phyloP scores from a whole-genome alignment of 345 rosid species.

The Raphanus sativus region DNA sequence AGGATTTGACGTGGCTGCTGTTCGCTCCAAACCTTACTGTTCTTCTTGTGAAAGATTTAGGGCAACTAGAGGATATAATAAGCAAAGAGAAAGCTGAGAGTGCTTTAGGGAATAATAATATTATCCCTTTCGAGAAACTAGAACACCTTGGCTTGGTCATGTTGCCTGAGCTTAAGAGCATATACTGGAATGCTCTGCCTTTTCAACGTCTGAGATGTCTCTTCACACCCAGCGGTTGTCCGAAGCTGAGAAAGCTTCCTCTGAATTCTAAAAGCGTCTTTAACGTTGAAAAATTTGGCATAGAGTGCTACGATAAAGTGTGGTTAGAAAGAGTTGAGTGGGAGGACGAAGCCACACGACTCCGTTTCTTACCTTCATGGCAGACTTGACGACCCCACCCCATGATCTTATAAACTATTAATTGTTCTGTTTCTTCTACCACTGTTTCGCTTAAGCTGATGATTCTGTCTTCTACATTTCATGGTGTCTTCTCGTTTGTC shows the following conservation, averaged over 20 bases:
- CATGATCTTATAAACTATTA: not conserved
- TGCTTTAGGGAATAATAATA: not conserved
- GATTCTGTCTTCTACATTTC: not conserved
- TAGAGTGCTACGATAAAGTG: not conserved
- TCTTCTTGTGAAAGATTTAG: not conserved
- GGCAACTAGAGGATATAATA: conserved; percentile 22
- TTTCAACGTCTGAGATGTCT: not conserved
- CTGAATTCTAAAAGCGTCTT: not conserved
- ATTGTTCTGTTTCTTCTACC: not conserved
- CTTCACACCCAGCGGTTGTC: not conserved
- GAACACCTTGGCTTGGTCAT: not conserved
- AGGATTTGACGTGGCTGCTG: conserved; percentile 34
- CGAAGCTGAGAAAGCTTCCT: conserved; percentile 23
- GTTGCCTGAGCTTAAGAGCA: conserved; percentile 23
- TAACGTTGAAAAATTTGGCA: not conserved
- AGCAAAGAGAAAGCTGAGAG: conserved; percentile 14
- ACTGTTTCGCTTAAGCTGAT: not conserved
- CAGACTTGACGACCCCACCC: not conserved
- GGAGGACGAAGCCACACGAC: conserved; percentile 23
- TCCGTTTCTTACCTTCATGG: conserved; percentile 12
- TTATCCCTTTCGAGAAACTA: not conserved
- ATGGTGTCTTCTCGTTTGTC: not conserved
- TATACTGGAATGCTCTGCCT: conserved; percentile 16
- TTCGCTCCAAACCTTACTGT: conserved; percentile 20
- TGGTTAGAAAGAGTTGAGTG: conserved; percentile 16